Conservation (phyloP, 208 protist species). For the Trypanosoma rangeli region DNA sequence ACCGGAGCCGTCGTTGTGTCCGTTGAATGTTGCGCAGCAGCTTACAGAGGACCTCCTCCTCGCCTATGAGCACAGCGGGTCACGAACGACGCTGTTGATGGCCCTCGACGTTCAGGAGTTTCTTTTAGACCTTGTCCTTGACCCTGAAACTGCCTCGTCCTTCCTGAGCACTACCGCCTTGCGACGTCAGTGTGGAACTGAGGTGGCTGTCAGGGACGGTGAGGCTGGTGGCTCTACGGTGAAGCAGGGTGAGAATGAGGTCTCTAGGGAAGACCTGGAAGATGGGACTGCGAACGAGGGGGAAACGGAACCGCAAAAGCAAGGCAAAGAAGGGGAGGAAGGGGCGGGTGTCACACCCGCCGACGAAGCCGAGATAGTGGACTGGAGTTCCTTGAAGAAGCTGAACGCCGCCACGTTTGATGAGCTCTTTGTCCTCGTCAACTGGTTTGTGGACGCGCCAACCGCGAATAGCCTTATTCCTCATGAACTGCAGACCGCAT, state of each 20-base stretch:
- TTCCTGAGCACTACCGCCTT: constrained; percentile 74
- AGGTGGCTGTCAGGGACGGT: constrained; percentile 37
- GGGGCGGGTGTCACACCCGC: not conserved
- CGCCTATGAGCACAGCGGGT: constrained; percentile 71
- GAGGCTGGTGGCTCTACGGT: not conserved
- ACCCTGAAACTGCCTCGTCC: constrained; percentile 54
- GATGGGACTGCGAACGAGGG: not conserved
- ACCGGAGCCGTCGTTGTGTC: constrained; percentile 43
- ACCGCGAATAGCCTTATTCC: constrained; percentile 72
- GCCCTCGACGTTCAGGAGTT: constrained; percentile 61
- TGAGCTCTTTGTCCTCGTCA: constrained; percentile 67
- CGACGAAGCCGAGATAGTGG: constrained; percentile 2
- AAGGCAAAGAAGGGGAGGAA: constrained; percentile 16
- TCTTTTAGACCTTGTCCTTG: constrained; percentile 73
- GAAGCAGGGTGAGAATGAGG: not conserved
- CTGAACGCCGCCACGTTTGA: constrained; percentile 73
- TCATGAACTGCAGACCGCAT: constrained; percentile 21
- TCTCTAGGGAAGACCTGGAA: not conserved
- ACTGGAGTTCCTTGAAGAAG: constrained; percentile 33
- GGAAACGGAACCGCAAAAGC: constrained; percentile 1
- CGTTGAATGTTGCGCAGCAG: constrained; percentile 68
- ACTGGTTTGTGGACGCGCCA: constrained; percentile 82
- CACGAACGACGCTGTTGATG: constrained; percentile 69
- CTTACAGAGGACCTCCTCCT: constrained; percentile 77
- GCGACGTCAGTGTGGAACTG: constrained; percentile 47